Evolutionary conservation across 805 yeast species (phyloP).

Genomic region (Sporopachydermia quercuum): DNA sequence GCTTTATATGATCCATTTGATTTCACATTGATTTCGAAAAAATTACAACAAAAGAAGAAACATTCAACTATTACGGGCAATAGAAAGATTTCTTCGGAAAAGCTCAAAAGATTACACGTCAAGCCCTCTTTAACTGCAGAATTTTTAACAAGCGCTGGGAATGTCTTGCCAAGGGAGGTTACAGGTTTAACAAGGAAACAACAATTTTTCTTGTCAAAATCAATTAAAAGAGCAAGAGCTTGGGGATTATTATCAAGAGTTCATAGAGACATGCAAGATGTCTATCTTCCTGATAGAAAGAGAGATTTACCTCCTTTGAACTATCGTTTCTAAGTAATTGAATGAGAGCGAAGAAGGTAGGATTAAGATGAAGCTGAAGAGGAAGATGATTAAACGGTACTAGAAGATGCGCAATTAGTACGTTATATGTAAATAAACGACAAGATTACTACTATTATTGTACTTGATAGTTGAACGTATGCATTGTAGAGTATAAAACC

Average conservation of each 20-base stretch:
- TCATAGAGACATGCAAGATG: constrained; percentile 33
- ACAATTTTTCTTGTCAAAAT: constrained; percentile 59
- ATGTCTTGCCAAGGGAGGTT: constrained; percentile 55
- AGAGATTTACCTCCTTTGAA: constrained; percentile 3
- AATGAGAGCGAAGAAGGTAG: too few species aligned
- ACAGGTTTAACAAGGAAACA: constrained; percentile 53
- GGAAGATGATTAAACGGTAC: too few species aligned
- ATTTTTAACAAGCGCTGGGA: constrained; percentile 59
- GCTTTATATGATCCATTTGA: constrained; percentile 71
- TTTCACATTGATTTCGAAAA: constrained; percentile 42
- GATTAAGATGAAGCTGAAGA: too few species aligned
- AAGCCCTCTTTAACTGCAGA: constrained; percentile 56
- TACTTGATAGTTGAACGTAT: too few species aligned
- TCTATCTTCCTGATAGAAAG: constrained; percentile 12
- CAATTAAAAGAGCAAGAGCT: constrained; percentile 66
- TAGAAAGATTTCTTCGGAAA: constrained; percentile 11
- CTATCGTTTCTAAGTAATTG: not conserved
- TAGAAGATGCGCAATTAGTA: too few species aligned
- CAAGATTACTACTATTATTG: too few species aligned
- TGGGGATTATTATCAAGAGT: constrained; percentile 67
- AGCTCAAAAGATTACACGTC: constrained; percentile 58
- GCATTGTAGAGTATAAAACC: too few species aligned
- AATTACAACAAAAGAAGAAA: constrained; percentile 31
- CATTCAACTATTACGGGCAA: constrained; percentile 9
- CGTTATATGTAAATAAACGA: too few species aligned